Evolutionary conservation across 495 filamentous ascomycete species (phyloP).

Genomic region (Tuber brumale): DNA sequence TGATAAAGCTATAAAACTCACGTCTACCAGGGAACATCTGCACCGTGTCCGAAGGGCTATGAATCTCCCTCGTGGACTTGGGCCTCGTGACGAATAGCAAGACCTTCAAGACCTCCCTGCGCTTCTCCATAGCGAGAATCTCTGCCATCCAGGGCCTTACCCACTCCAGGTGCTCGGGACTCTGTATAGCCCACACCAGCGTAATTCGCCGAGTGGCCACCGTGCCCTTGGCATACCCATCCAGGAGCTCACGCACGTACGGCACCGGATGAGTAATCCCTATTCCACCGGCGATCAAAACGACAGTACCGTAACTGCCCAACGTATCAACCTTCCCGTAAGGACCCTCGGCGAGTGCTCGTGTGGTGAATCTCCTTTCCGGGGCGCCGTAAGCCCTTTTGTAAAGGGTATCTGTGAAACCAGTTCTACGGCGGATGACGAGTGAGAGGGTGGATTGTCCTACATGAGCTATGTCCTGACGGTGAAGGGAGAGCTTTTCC

Average conservation of each 20-base stretch:
- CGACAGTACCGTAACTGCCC: conserved; percentile 73
- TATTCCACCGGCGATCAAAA: conserved; percentile 80
- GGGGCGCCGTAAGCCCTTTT: conserved; percentile 57
- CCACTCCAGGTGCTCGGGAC: conserved; percentile 84
- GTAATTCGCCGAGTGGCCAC: conserved; percentile 73
- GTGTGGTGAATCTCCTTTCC: conserved; percentile 54
- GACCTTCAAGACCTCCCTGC: conserved; percentile 74
- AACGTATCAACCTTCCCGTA: conserved; percentile 65
- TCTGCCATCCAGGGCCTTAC: conserved; percentile 92
- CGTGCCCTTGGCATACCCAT: conserved; percentile 59
- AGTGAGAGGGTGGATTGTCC: conserved; percentile 65
- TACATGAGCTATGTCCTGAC: conserved; percentile 53
- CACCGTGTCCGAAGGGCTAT: conserved; percentile 71
- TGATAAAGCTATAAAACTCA: conserved; percentile 39
- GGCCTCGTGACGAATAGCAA: conserved; percentile 88
- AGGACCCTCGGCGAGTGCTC: conserved; percentile 71
- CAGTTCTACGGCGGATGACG: conserved; percentile 68
- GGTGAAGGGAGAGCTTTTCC: conserved; percentile 51
- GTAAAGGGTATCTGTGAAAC: conserved; percentile 74
- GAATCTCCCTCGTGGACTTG: conserved; percentile 67
- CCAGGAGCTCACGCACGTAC: conserved; percentile 66
- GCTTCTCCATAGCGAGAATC: conserved; percentile 74
- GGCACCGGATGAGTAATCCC: conserved; percentile 85
- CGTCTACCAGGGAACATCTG: conserved; percentile 79
- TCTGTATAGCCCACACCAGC: conserved; percentile 86